A percentile compares a stretch with the other conserved stretches of the same genome.
phyloP scores from a whole-genome alignment of 345 rosid species.

The Eutrema heterophyllum region DNA sequence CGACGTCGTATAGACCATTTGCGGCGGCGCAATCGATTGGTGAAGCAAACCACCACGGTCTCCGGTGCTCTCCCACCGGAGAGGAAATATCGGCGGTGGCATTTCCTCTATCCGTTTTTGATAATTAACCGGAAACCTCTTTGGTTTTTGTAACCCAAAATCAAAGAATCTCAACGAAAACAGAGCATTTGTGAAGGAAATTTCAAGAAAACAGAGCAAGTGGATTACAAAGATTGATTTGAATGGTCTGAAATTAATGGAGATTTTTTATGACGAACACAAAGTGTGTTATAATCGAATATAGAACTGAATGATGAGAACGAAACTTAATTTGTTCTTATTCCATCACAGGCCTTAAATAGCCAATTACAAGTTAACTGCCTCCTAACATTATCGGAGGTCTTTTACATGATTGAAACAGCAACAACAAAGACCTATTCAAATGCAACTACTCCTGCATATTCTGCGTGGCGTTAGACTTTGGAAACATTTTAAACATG shows the following conservation, averaged over 20 bases:
- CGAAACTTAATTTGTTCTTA: too few species aligned
- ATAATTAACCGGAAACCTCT: background rate
- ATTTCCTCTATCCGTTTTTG: conserved; percentile 28
- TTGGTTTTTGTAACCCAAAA: background rate
- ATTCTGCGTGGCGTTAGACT: too few species aligned
- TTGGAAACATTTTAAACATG: too few species aligned
- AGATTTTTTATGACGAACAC: conserved; percentile 5
- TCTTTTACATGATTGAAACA: too few species aligned
- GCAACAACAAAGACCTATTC: too few species aligned
- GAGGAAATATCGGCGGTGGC: conserved; percentile 84
- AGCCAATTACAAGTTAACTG: too few species aligned
- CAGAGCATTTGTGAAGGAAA: background rate
- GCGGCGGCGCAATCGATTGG: conserved; percentile 99
- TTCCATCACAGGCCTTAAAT: too few species aligned
- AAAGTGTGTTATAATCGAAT: too few species aligned
- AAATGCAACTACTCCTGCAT: too few species aligned
- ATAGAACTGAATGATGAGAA: too few species aligned
- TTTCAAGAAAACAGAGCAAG: conserved; percentile 5
- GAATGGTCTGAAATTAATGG: conserved; percentile 10
- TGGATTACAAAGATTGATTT: background rate
- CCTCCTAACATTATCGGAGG: too few species aligned
- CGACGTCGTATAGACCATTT: conserved; percentile 80
- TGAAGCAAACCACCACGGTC: conserved; percentile 99
- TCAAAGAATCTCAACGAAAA: background rate
- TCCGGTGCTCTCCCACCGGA: conserved; percentile 97